phyloP scores from a whole-genome alignment of 306 rosid species.

The Ormosia emarginata region DNA sequence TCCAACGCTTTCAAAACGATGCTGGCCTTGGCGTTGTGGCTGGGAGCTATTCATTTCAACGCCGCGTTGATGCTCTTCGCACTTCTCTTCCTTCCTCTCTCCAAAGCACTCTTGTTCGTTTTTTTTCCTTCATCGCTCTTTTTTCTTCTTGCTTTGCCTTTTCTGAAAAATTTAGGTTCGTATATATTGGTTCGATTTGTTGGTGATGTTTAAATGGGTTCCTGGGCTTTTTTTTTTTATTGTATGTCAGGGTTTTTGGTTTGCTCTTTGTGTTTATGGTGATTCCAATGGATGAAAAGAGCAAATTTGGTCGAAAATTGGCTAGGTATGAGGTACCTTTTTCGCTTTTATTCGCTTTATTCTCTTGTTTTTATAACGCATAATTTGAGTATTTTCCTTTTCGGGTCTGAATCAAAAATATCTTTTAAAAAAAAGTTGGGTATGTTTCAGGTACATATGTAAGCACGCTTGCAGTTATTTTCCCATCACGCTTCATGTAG shows the following conservation, averaged over 20 bases:
- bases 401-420: background rate
- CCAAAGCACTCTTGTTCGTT: conserved; percentile 61
- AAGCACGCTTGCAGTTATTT: conserved; percentile 66
- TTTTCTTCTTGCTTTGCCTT: background rate
- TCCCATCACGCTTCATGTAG: conserved; percentile 75
- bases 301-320: conserved; percentile 54
- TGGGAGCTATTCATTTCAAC: conserved; percentile 74
- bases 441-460: conserved; percentile 73
- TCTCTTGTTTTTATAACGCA: background rate
- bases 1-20: conserved; percentile 23
- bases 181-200: background rate
- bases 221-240: background rate
- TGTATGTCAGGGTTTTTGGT: conserved; percentile 56
- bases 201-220: background rate
- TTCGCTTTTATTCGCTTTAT: background rate
- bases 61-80: conserved; percentile 40
- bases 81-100: conserved; percentile 55
- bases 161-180: too few relatives aligned
- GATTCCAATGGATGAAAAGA: conserved; percentile 59
- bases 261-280: conserved; percentile 54
- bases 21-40: conserved; percentile 59
- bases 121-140: background rate
- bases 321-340: conserved; percentile 37
- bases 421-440: background rate
- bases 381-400: background rate